Base-by-base conservation (phyloP, 768 basidiomycete genomes). In the Podaxis mareebaensis region DNA sequence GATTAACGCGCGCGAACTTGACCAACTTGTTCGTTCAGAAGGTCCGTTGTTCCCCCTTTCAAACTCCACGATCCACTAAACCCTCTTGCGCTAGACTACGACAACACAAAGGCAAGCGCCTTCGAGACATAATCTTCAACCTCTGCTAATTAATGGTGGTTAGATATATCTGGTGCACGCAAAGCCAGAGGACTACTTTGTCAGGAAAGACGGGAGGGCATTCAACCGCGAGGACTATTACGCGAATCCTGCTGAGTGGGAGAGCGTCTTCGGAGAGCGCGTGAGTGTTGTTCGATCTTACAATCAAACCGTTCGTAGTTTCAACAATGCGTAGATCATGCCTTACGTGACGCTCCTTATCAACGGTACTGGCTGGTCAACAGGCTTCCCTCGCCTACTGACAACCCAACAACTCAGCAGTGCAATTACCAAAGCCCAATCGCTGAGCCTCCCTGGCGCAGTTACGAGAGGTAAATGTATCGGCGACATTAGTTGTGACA, bases 401-500 rank as follows among this genome's bases (percentile, higher is more conserved):
- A 84, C 85, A 0, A 91, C 83, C 20, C 78, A 79, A 0, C 86
- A 91, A 65, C 78, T 95, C 7, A 71, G 75, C 0, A 71, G 73
- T 2, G 83, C 87, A 0, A 79, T 89, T 6, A 65, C 75, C 38
- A 77, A 74, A 3, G 89, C 85, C 0, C 77, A 78, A 42, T 71
- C 77, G 7, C 68, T 89, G 1, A 83, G 84, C 6, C 42, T 63
- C 17, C 54, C 54, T 5, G 55, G 61, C 11, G 61, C 61, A 17
- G 80, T 77, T 2, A 84, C 79, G 15, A 79, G 91, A 24, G 89
- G 89, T 68, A 81, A 82, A 8, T 89, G 85, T 59, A 83, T 97
- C 24, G 93, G 92, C 1, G 95, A 97, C 70, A 90, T 97, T 40
- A 93, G 87, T 65, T 96, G 95, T 70, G 95, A 97, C 70, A 79